Base-by-base conservation (phyloP, 108 stramenopile species). In the Nitzschia sp. region DNA sequence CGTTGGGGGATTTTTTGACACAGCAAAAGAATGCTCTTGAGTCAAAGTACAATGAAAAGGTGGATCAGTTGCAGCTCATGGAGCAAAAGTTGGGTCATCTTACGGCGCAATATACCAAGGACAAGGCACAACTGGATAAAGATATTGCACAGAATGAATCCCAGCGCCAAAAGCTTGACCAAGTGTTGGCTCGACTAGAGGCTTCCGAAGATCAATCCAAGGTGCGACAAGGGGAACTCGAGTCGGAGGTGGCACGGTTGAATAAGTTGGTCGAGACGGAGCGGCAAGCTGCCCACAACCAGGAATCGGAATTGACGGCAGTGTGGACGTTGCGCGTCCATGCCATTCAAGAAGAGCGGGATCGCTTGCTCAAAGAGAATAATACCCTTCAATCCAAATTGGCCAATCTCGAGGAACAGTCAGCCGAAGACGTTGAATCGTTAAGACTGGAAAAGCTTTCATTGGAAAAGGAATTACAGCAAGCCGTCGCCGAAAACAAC, bases 171-270 rank as follows among this genome's bases (percentile, higher is more conserved):
- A 59, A 76, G 28, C 34, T 76, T 47, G 75, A 76, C 60, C 47
- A 67, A 31, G 9, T 76, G 23, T 31, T 76, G 1, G 66, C 46
- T 25, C 68, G 75, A 2, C 38, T 76, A 28, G 75, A 76, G 21
- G n/a, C 47, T 9, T 69, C 75, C 23, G 75, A 76, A 29, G 24
- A 46, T 17, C 68, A 76, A 32, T 69, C 69, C 62, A 64, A 69
- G 46, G 38, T 34, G 11, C 60, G 68, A 13, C 62, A 64, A 25
- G 55, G 54, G 30, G 75, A 64, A 46, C 34, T 76, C 53, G 75
- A 69, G 64, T 67, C 45, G 48, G 75, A 76, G 57, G 61, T 76
- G 1, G 36, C 60, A 3, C 59, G 75, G 4, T 26, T 76, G 24
- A 60, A 76, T 15, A 3, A 59, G 5, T 53, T 6, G 15, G 1